Evolutionary conservation across 1,284 basidiomycete species (phyloP), one percentile per base, ranked within the genome.

Genomic region (Ceratorhiza oryzae-sativae): DNA sequence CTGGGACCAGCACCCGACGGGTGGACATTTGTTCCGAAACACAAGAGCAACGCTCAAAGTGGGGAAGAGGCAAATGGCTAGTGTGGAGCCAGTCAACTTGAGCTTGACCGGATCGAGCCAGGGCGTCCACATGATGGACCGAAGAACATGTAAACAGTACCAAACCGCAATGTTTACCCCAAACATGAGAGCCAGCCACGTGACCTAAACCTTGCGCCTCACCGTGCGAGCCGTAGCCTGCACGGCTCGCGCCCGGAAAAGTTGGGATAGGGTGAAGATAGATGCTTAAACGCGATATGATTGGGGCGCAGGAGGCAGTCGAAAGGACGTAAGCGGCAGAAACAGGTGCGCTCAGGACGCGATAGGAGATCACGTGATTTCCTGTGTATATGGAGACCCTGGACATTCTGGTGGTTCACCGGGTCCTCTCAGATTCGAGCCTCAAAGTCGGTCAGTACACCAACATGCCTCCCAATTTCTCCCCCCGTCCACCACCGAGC

Each of bases 11-110:
- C 85, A 0, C 90, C 89, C 0, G 87, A 89, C 30, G 82, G 83
- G 41, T 91, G 88, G 84, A 80, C 82, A 4, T 94, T 93, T 80
- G 83, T 83, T 5, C 91, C 90, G 1, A 92, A 92, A 78, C 90
- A 92, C 79, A 91, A 89, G 79, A 89, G 88, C 73, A 91, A 89
- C 76, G 82, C 88, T 0, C 84, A 86, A 75, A 86, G 84, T 1
- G 79, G 77, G 23, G 87, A 88, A 72, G 88, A 90, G 77, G 85
- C 81, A 58, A 84, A 86, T 73, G 83, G 78, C 18, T 77, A 49
- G 74, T n/a, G 42, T 46, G 30, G 42, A 30, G n/a, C n/a, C n/a
- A n/a, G n/a, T n/a, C n/a, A 62, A 23, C 27, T 62, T 45, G 63
- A 67, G 34, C 63, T 51, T 67, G 63, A 67, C 49, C 63, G 20